Evolutionary conservation across 1,284 basidiomycete species (phyloP).

Genomic region (Ustilago bromivora): DNA sequence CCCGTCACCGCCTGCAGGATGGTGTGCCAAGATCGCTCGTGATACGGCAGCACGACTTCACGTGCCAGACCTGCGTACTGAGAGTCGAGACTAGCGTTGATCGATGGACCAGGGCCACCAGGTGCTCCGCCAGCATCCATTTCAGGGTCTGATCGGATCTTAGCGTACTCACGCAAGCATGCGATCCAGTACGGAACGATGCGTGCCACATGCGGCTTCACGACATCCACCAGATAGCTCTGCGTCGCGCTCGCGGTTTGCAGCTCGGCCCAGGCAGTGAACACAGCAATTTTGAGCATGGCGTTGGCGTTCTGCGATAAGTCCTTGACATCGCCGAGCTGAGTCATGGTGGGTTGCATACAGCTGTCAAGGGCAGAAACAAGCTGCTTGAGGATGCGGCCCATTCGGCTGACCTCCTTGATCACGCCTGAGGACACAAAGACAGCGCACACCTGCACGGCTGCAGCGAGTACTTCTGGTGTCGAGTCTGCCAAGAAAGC

Average conservation of each 20-base stretch:
- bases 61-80: constrained; percentile 87
- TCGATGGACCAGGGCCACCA: constrained; percentile 71
- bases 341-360: constrained; percentile 82
- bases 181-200: constrained; percentile 90
- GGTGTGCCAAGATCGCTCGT: constrained; percentile 80
- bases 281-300: constrained; percentile 91
- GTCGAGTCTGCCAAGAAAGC: constrained; percentile 95
- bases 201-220: constrained; percentile 82
- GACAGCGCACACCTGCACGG: constrained; percentile 91
- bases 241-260: constrained; percentile 83
- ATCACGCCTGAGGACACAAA: constrained; percentile 97
- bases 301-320: constrained; percentile 92
- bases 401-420: constrained; percentile 89
- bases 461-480: constrained; percentile 91
- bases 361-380: constrained; percentile 77
- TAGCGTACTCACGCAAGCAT: constrained; percentile 89
- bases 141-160: constrained; percentile 85
- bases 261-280: constrained; percentile 95
- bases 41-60: constrained; percentile 82
- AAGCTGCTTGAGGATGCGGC: constrained; percentile 89
- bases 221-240: constrained; percentile 82
- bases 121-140: constrained; percentile 64
- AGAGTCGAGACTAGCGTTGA: constrained; percentile 75
- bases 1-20: constrained; percentile 89
- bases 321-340: constrained; percentile 86